A percentile compares a stretch with the other conserved stretches of the same genome.
Evolutionary conservation across 129 eudicot species (phyloP).

Genomic region (Gnaphalium uliginosum): DNA sequence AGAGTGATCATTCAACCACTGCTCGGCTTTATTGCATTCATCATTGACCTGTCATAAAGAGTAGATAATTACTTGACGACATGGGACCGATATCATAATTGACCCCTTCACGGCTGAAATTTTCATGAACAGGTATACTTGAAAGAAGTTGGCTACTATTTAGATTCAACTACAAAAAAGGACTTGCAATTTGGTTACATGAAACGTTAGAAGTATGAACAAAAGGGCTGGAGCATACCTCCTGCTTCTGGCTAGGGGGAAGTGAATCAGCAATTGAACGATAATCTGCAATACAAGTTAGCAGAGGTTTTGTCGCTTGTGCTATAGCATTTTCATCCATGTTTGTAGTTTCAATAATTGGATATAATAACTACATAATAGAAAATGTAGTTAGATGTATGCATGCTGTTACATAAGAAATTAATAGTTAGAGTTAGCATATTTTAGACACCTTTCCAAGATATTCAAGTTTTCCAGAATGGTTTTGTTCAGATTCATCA

Average conservation of each 20-base stretch:
- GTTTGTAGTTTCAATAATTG: constrained; percentile 36
- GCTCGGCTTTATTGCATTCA: constrained; percentile 57
- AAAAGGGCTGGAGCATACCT: constrained; percentile 41
- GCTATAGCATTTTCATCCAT: constrained; percentile 69
- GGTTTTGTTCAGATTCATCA: constrained; percentile 70
- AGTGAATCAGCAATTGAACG: constrained; percentile 50
- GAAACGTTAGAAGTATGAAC: not conserved
- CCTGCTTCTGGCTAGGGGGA: constrained; percentile 45
- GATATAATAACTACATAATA: constrained; percentile 59
- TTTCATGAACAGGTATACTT: too few species aligned
- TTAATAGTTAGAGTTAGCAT: not conserved
- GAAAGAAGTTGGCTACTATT: too few species aligned
- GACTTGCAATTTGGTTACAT: not conserved
- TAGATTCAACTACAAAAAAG: not conserved
- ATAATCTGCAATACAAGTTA: constrained; percentile 48
- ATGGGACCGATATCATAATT: not conserved
- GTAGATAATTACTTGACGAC: not conserved
- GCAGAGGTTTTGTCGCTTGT: constrained; percentile 45
- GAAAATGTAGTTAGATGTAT: constrained; percentile 12
- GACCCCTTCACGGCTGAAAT: not conserved
- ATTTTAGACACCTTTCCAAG: constrained; percentile 50
- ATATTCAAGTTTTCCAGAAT: constrained; percentile 52
- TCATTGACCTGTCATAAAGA: constrained; percentile 45
- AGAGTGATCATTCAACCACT: constrained; percentile 49
- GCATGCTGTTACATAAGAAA: not conserved